A percentile compares a stretch with the other conserved stretches of the same genome.
These are phyloP conservation scores for Plasmodium gonderi DNA, from an alignment of 169 alveolate genomes.

Conservation along the genomic window DNA sequence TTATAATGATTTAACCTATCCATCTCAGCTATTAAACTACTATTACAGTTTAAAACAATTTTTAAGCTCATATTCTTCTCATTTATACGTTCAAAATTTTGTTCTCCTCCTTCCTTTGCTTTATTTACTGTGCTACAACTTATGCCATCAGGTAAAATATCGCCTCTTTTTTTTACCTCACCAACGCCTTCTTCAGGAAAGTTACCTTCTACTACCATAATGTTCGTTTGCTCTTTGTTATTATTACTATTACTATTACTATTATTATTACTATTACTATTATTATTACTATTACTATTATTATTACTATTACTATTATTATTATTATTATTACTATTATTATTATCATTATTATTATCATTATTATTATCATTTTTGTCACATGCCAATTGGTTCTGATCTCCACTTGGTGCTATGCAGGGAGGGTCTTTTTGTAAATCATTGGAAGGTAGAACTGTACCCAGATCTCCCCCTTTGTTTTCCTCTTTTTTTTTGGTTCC, in stretches of 20 bases:
- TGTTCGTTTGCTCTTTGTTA: neutral
- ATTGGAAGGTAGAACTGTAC: neutral
- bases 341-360: neutral
- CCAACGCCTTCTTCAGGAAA: neutral
- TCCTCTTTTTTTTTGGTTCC: neutral
- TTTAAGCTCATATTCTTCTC: neutral
- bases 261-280: neutral
- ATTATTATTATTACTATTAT: neutral
- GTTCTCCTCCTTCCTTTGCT: neutral
- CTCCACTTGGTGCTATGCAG: neutral
- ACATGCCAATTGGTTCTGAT: neutral
- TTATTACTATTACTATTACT: neutral
- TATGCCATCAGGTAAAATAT: neutral
- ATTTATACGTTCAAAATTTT: neutral
- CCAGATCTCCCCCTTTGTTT: neutral
- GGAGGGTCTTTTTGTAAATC: neutral
- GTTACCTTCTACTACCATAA: neutral
- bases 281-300: neutral
- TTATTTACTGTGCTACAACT: neutral
- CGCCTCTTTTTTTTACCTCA: neutral
- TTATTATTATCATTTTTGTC: neutral
- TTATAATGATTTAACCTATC: slow-evolving; percentile 2
- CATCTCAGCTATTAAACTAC: neutral
- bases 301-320: too few species aligned
- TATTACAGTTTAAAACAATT: neutral